phyloP scores from a whole-genome alignment of 805 yeast species.

The Candida oleophila region DNA sequence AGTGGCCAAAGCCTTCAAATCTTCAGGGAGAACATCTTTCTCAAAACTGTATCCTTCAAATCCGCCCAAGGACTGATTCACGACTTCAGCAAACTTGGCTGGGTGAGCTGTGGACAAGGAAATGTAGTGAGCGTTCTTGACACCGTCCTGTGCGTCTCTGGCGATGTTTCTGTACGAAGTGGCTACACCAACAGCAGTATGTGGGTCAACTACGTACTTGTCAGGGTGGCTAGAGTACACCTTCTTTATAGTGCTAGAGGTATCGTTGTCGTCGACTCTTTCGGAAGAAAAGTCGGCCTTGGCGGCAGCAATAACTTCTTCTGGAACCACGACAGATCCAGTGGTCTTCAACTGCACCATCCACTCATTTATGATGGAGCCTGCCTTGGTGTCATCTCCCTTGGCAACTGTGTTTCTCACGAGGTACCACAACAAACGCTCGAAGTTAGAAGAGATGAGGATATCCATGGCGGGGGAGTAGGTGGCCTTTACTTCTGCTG shows the following conservation, averaged over 20 bases:
- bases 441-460: conserved; percentile 91
- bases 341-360: conserved; percentile 72
- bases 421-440: conserved; percentile 93
- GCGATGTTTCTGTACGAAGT: conserved; percentile 66
- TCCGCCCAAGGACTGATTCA: conserved; percentile 68
- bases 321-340: conserved; percentile 75
- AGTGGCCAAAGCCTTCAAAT: conserved; percentile 67
- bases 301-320: conserved; percentile 64
- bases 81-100: conserved; percentile 97
- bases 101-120: conserved; percentile 98
- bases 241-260: conserved; percentile 73
- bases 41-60: conserved; percentile 81
- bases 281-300: conserved; percentile 70
- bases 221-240: conserved; percentile 60
- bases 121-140: conserved; percentile 48
- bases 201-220: conserved; percentile 90
- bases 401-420: conserved; percentile 67
- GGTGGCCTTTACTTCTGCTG: conserved; percentile 73
- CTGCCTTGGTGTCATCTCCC: conserved; percentile 62
- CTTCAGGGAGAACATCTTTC: conserved; percentile 83
- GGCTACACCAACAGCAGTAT: conserved; percentile 90
- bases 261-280: conserved; percentile 75
- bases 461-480: conserved; percentile 99
- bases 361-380: conserved; percentile 68
- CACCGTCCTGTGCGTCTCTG: conserved; percentile 40